These are phyloP conservation scores for Cordyceps cicadae DNA, from an alignment of 2,329 filamentous ascomycete genomes.

Conservation along the genomic window DNA sequence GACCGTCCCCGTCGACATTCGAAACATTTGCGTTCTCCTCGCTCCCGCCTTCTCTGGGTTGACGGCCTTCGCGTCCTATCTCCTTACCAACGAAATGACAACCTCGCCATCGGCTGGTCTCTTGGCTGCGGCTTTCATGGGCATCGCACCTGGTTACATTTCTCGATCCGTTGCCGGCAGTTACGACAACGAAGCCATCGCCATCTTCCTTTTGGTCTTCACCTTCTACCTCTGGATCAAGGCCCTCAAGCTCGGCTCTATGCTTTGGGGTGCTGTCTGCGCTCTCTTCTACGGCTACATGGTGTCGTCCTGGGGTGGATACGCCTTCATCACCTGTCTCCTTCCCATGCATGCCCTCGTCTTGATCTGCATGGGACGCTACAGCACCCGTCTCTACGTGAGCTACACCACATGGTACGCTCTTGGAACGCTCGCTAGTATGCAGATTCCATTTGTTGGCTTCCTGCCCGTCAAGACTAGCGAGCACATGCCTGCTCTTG, in stretches of 20 bases:
- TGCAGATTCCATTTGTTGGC: slow-evolving; percentile 98
- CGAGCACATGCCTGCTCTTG: slow-evolving; percentile 95
- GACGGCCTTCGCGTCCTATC: slow-evolving; percentile 86
- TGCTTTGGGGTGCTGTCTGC: slow-evolving; percentile 91
- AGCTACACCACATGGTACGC: slow-evolving; percentile 98
- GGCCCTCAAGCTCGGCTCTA: slow-evolving; percentile 89
- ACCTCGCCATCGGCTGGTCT: slow-evolving; percentile 91
- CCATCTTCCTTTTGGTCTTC: slow-evolving; percentile 96
- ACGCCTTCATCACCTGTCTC: slow-evolving; percentile 98
- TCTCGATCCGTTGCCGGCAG: slow-evolving; percentile 95
- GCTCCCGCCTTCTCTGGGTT: slow-evolving; percentile 91
- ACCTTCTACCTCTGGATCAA: slow-evolving; percentile 99
- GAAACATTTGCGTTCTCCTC: slow-evolving; percentile 96
- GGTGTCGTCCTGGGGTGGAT: slow-evolving; percentile 99
- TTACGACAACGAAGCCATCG: slow-evolving; percentile 99
- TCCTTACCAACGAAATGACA: slow-evolving; percentile 95
- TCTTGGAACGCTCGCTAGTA: slow-evolving; percentile 88
- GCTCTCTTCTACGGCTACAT: slow-evolving; percentile 99
- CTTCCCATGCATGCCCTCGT: slow-evolving; percentile 91
- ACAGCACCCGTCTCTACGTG: slow-evolving; percentile 88
- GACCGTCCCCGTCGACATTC: slow-evolving; percentile 90
- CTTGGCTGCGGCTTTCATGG: slow-evolving; percentile 92
- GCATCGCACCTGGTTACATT: slow-evolving; percentile 94
- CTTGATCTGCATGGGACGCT: slow-evolving; percentile 91
- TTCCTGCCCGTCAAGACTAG: slow-evolving; percentile 94